Evolutionary conservation across 2,329 filamentous ascomycete species (phyloP).

Genomic region (Pseudophaeomoniella oleicola): DNA sequence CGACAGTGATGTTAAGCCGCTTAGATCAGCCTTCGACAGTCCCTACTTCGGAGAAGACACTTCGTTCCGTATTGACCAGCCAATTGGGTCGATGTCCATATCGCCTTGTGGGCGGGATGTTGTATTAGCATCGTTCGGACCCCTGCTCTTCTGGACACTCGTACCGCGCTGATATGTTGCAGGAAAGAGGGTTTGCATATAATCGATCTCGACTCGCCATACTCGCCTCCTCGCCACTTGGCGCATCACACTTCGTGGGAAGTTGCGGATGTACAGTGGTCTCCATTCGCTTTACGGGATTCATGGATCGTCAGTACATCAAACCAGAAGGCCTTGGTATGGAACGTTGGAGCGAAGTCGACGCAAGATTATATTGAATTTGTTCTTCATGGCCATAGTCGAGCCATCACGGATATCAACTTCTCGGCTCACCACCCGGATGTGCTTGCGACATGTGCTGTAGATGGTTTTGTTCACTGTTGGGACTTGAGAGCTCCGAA

Average conservation of each 20-base stretch:
- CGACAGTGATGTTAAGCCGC: conserved; percentile 1
- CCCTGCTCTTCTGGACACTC: conserved; percentile 3
- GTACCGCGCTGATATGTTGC: conserved; percentile 10
- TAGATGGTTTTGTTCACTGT: conserved; percentile 84
- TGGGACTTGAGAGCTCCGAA: conserved; percentile 72
- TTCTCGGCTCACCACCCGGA: conserved; percentile 90
- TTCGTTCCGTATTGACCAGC: conserved; percentile 65
- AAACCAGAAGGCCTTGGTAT: conserved; percentile 86
- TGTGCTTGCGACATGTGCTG: conserved; percentile 74
- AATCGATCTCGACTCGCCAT: conserved; percentile 81
- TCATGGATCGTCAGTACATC: conserved; percentile 92
- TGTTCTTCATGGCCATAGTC: conserved; percentile 68
- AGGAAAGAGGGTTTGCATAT: conserved; percentile 77
- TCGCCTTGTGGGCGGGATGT: conserved; percentile 84
- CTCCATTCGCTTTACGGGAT: conserved; percentile 74
- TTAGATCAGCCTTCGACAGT: conserved; percentile 56
- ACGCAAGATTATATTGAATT: conserved; percentile 75
- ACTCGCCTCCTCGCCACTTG: conserved; percentile 71
- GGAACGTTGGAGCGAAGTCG: conserved; percentile 64
- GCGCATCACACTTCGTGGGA: conserved; percentile 85
- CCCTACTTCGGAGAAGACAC: conserved; percentile 76
- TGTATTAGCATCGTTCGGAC: conserved; percentile 59
- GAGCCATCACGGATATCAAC: conserved; percentile 92
- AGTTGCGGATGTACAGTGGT: conserved; percentile 94
- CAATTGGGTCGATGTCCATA: conserved; percentile 81